Conservation (phyloP, 73 alveolate species). For the Tetrahymena thermophila region DNA sequence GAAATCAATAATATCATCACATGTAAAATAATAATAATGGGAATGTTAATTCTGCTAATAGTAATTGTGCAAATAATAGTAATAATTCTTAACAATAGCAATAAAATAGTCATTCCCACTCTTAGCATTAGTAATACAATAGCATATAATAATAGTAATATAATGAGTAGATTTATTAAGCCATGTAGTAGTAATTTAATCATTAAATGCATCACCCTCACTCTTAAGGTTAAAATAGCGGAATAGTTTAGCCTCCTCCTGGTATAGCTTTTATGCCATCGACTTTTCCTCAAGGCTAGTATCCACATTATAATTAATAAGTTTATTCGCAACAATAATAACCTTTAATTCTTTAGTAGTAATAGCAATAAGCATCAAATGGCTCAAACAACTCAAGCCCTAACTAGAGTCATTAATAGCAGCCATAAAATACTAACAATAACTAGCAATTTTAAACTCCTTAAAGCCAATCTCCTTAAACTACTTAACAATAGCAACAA, state of each 20-base stretch:
- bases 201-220: background rate
- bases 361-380: background rate
- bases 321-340: background rate
- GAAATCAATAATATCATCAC: background rate
- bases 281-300: background rate
- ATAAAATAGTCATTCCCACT: background rate
- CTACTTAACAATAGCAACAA: background rate
- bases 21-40: background rate
- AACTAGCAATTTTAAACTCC: background rate
- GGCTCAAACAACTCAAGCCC: background rate
- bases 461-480: background rate
- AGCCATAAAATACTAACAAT: background rate
- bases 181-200: background rate
- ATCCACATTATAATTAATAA: background rate
- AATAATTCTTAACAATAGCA: background rate
- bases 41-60: background rate
- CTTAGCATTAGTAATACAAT: background rate
- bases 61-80: background rate
- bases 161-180: background rate
- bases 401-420: background rate
- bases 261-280: background rate
- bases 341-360: background rate
- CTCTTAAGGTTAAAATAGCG: background rate
- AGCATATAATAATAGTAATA: background rate
- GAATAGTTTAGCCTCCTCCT: background rate